phyloP scores from a whole-genome alignment of 2,329 filamentous ascomycete species.

The Xylariales sp. region DNA sequence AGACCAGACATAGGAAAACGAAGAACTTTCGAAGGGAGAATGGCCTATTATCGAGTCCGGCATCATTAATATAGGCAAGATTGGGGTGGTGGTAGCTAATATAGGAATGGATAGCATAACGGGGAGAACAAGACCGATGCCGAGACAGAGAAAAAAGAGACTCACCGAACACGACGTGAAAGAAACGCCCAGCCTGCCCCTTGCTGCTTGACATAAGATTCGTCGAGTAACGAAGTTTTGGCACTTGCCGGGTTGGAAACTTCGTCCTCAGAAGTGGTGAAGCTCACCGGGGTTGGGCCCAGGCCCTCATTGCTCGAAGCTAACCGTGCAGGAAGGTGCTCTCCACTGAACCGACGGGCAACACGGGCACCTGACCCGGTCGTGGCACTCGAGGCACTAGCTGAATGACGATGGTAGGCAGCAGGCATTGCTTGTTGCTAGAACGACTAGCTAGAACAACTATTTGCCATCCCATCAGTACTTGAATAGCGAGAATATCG shows the following conservation, averaged over 20 bases:
- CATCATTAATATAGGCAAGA: conserved; percentile 44
- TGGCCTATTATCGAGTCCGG: conserved; percentile 39
- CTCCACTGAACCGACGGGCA: conserved; percentile 20
- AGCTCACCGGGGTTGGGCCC: conserved; percentile 25
- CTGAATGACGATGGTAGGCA: conserved; percentile 34
- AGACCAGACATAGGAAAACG: conserved; percentile 37
- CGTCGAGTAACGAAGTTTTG: conserved; percentile 33
- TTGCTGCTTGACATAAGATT: conserved; percentile 34
- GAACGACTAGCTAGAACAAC: background rate
- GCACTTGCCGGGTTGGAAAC: conserved; percentile 27
- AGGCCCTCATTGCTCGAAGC: conserved; percentile 41
- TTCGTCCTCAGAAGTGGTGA: conserved; percentile 30
- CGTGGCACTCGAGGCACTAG: conserved; percentile 23
- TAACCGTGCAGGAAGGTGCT: conserved; percentile 34
- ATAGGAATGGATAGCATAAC: background rate
- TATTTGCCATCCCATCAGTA: conserved; percentile 10
- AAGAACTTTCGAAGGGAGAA: conserved; percentile 42
- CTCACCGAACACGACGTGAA: conserved; percentile 44
- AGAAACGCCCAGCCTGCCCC: conserved; percentile 37
- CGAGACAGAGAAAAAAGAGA: background rate
- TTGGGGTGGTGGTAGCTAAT: conserved; percentile 5
- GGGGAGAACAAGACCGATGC: background rate
- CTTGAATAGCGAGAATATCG: background rate
- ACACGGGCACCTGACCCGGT: conserved; percentile 19
- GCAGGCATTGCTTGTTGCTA: conserved; percentile 24